Evolutionary conservation across 805 yeast genomes (phyloP).

Genomic region (Ogataea allantospora): DNA sequence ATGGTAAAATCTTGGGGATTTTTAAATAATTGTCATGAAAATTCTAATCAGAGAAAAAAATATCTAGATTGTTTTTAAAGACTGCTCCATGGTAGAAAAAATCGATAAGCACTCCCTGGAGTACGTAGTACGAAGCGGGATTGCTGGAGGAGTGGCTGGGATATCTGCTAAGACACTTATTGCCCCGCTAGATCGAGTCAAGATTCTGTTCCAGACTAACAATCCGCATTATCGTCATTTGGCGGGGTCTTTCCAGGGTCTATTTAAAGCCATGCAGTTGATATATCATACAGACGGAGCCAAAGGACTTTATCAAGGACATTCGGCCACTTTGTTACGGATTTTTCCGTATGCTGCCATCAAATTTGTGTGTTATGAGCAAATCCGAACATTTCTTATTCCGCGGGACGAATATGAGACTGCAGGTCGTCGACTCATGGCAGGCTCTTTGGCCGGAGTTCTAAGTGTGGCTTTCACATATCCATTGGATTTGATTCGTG

Average conservation of each 20-base stretch:
- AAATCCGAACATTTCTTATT: slow-evolving; percentile 74
- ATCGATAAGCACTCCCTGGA: slow-evolving; percentile 72
- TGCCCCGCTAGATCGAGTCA: slow-evolving; percentile 94
- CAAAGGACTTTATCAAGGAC: slow-evolving; percentile 88
- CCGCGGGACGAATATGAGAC: slow-evolving; percentile 77
- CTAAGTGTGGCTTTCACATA: slow-evolving; percentile 85
- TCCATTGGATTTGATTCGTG: slow-evolving; percentile 88
- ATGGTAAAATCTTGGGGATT: slow-evolving; percentile 12
- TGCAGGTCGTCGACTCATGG: slow-evolving; percentile 70
- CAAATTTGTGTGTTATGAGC: slow-evolving; percentile 95
- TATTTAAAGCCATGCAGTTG: slow-evolving; percentile 65
- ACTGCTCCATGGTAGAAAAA: slow-evolving; percentile 8
- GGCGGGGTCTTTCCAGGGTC: slow-evolving; percentile 77
- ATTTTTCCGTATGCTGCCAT: slow-evolving; percentile 97
- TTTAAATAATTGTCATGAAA: slow-evolving; percentile 1
- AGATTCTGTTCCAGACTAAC: slow-evolving; percentile 91
- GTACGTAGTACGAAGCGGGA: slow-evolving; percentile 78
- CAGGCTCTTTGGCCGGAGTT: slow-evolving; percentile 91
- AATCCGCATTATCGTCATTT: slow-evolving; percentile 83
- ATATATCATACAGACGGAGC: slow-evolving; percentile 72
- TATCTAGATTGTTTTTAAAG: background rate
- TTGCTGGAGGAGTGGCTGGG: slow-evolving; percentile 96
- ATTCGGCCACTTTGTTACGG: slow-evolving; percentile 85
- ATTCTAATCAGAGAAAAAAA: slow-evolving; percentile 1
- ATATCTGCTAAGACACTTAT: slow-evolving; percentile 93